Conservation (phyloP, 83 land plant genomes). For the Picea abies region DNA sequence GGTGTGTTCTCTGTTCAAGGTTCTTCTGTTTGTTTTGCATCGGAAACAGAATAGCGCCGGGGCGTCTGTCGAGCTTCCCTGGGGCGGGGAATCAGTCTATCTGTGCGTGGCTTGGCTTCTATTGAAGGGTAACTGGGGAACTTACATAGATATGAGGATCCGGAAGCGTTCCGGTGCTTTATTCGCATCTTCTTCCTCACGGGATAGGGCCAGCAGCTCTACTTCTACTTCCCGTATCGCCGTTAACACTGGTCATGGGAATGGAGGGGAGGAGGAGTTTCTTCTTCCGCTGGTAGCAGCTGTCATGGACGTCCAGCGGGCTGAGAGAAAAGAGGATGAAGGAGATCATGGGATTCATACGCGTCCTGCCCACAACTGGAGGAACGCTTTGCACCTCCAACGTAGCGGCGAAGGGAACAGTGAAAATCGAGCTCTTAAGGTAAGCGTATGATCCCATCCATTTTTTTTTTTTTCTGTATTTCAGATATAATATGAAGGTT, state of each 20-base stretch:
- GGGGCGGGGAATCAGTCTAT: background rate
- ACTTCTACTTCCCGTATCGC: no score
- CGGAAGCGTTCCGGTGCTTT: background rate
- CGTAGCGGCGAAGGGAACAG: background rate
- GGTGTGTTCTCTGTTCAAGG: background rate
- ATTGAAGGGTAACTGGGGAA: background rate
- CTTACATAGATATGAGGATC: background rate
- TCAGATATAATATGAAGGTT: no score
- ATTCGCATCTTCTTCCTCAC: background rate
- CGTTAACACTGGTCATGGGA: no score
- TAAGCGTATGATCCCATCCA: background rate
- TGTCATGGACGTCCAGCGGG: no score
- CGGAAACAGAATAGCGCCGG: no score
- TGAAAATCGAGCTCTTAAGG: background rate
- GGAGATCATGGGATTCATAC: background rate
- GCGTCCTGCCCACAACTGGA: background rate
- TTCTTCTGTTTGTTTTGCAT: no score
- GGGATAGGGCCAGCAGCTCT: background rate
- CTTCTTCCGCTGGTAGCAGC: no score
- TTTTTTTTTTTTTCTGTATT: background rate
- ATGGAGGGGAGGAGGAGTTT: no score
- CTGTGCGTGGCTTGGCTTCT: no score
- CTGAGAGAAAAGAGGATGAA: no score
- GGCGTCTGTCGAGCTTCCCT: background rate
- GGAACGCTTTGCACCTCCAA: background rate